Evolutionary conservation across 1,284 basidiomycete genomes (phyloP).

Genomic region (Ustilago tritici): DNA sequence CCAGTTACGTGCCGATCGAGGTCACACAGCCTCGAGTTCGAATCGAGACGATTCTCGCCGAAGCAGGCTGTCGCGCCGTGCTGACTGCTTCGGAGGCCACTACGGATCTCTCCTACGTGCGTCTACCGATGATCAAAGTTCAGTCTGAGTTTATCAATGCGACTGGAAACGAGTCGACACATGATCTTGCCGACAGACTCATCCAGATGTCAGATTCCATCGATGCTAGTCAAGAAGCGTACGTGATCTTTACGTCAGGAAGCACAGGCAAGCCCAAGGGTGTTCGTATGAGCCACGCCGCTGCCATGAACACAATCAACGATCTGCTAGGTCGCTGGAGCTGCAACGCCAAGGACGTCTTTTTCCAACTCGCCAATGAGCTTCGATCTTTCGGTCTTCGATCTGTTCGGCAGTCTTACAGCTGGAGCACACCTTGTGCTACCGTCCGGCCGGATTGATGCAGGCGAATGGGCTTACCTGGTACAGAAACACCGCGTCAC

Average conservation of each 20-base stretch:
- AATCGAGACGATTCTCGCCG: not conserved
- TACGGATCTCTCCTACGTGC: not conserved
- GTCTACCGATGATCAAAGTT: not conserved
- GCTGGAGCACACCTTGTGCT: not conserved
- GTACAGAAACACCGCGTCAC: not conserved
- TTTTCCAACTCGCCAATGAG: not conserved
- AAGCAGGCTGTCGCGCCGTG: not conserved
- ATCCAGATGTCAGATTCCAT: not conserved
- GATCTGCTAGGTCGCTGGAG: not conserved
- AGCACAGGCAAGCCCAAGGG: not conserved
- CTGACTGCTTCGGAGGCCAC: not conserved
- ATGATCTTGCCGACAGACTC: not conserved
- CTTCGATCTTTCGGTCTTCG: not conserved
- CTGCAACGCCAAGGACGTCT: not conserved
- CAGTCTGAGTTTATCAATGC: not conserved
- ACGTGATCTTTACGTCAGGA: slow-evolving; percentile 2
- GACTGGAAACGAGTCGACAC: not conserved
- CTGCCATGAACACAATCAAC: not conserved
- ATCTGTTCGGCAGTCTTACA: not conserved
- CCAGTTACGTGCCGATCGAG: not conserved
- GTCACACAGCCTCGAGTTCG: not conserved
- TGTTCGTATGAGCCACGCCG: not conserved
- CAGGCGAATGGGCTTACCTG: not conserved
- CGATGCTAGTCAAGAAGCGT: not conserved
- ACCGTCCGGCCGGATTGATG: not conserved